A percentile compares a stretch with the other conserved stretches of the same genome.
These are phyloP conservation scores for Candida insectalens DNA, from an alignment of 805 yeast genomes.

Conservation along the genomic window DNA sequence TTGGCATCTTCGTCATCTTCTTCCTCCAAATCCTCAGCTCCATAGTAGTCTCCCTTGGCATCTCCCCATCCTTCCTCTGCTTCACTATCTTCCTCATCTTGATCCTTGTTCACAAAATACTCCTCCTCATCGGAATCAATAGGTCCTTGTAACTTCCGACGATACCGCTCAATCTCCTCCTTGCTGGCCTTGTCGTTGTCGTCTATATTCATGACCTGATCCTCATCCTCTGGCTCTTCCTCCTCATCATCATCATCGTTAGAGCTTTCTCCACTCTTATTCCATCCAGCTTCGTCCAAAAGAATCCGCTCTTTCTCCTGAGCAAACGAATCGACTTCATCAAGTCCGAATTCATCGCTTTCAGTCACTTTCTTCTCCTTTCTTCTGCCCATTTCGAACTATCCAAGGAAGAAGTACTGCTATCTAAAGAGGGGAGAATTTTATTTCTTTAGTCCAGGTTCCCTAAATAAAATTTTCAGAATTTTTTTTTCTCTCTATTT, in stretches of 20 bases:
- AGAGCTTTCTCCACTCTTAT: constrained; percentile 11
- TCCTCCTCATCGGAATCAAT: constrained; percentile 40
- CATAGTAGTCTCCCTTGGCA: constrained; percentile 44
- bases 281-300: constrained; percentile 46
- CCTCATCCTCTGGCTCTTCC: constrained; percentile 24
- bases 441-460: background rate
- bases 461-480: background rate
- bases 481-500: background rate
- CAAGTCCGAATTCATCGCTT: constrained; percentile 35
- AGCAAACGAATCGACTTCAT: constrained; percentile 64
- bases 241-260: too few species aligned
- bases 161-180: constrained; percentile 27
- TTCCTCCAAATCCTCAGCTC: constrained; percentile 51
- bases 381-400: too few species aligned
- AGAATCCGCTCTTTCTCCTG: constrained; percentile 47
- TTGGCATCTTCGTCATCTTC: constrained; percentile 73
- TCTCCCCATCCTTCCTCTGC: constrained; percentile 32
- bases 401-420: too few species aligned
- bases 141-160: constrained; percentile 28
- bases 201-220: constrained; percentile 22
- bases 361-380: constrained; percentile 14
- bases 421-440: too few species aligned
- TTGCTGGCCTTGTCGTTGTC: constrained; percentile 28
- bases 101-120: constrained; percentile 28
- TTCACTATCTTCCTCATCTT: constrained; percentile 18